Evolutionary conservation across 2,329 filamentous ascomycete species (phyloP).

Genomic region (Chaetoscypha palmicola): DNA sequence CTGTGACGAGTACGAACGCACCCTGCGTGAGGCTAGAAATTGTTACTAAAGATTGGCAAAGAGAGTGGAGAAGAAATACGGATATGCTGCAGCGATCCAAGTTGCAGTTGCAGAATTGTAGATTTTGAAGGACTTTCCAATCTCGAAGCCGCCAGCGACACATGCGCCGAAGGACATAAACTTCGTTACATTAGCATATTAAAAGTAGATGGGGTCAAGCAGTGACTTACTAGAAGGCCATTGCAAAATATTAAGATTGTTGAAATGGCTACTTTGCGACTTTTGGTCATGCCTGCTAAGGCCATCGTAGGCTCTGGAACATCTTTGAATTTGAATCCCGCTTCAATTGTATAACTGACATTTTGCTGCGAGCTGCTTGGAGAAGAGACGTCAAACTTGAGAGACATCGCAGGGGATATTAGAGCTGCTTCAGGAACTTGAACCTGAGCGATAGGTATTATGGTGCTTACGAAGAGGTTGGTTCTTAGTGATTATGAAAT

Average conservation of each 20-base stretch:
- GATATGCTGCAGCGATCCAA: constrained; percentile 7
- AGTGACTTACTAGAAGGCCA: background rate
- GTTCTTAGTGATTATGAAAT: too few species aligned
- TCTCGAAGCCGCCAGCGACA: constrained; percentile 3
- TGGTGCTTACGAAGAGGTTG: too few species aligned
- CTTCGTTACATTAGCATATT: background rate
- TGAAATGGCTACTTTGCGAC: background rate
- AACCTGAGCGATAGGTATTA: too few species aligned
- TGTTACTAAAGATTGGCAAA: background rate
- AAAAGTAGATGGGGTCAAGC: background rate
- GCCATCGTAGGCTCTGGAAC: background rate
- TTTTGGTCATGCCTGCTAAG: background rate
- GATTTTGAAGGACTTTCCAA: constrained; percentile 1
- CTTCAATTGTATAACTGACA: too few species aligned
- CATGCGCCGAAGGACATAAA: constrained; percentile 6
- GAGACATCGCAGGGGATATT: too few species aligned
- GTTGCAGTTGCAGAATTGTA: background rate
- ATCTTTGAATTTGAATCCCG: background rate
- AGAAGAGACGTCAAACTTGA: too few species aligned
- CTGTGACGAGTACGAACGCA: constrained; percentile 43
- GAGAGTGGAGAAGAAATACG: background rate
- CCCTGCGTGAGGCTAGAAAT: constrained; percentile 39
- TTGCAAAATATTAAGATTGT: constrained; percentile 3
- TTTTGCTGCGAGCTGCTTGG: too few species aligned
- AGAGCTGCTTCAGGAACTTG: too few species aligned